Conservation (phyloP, 805 yeast species). For the Spencermartinsiella europaea region DNA sequence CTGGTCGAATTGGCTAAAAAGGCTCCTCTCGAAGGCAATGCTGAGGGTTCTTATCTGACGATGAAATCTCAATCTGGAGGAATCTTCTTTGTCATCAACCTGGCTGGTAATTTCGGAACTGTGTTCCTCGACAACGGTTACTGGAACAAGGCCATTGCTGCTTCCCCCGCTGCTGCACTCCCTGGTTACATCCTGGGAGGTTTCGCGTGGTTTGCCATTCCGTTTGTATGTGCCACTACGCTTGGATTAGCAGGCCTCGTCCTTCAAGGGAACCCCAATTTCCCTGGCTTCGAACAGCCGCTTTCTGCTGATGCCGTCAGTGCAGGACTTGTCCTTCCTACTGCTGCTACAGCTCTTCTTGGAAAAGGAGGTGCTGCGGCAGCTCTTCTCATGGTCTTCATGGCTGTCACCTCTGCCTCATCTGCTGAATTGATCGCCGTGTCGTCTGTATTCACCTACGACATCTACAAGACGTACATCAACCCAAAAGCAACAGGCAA, state of each 20-base stretch:
- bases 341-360: slow-evolving; percentile 75
- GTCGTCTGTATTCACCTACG: slow-evolving; percentile 80
- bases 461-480: slow-evolving; percentile 74
- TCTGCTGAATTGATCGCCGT: slow-evolving; percentile 89
- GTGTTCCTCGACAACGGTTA: slow-evolving; percentile 84
- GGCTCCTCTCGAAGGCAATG: slow-evolving; percentile 71
- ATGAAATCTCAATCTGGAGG: slow-evolving; percentile 84
- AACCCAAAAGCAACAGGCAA: slow-evolving; percentile 76
- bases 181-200: slow-evolving; percentile 90
- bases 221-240: slow-evolving; percentile 74
- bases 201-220: slow-evolving; percentile 86
- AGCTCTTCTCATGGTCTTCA: slow-evolving; percentile 69
- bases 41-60: slow-evolving; percentile 82
- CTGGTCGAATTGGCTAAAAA: slow-evolving; percentile 51
- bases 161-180: slow-evolving; percentile 75
- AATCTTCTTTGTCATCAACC: slow-evolving; percentile 80
- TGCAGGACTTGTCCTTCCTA: slow-evolving; percentile 66
- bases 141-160: slow-evolving; percentile 85
- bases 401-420: slow-evolving; percentile 92
- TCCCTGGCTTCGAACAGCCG: slow-evolving; percentile 74
- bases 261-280: slow-evolving; percentile 59
- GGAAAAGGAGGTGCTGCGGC: slow-evolving; percentile 90
- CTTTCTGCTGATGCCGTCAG: slow-evolving; percentile 64
- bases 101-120: slow-evolving; percentile 87
- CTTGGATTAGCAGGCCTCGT: slow-evolving; percentile 83